Base-by-base conservation (phyloP, 31 red algal genomes). In the Asparagopsis taxiformis region DNA sequence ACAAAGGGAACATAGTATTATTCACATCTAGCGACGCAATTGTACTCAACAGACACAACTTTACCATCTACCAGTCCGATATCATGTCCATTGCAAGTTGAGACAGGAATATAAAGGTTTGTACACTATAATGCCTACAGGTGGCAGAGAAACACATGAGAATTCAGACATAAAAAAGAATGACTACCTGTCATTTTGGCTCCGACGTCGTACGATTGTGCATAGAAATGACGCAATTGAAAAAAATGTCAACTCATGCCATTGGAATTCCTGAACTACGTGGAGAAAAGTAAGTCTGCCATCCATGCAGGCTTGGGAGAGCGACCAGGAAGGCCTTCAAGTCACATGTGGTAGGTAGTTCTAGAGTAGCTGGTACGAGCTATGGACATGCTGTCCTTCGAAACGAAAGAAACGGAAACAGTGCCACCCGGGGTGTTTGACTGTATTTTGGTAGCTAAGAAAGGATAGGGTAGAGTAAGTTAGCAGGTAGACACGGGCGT, bases 231-330 rank as follows among this genome's bases (percentile, higher is more conserved):
- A 9, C 7, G 29, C 21, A 22, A 22, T 16, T 15, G 21, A 25
- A 16, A 16, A 59, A 59, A 9, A 9, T 25, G 8, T 59, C 9
- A 16, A 25, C 19, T 9, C 21, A 59, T 7, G 29, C 55, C 7
- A 59, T 7, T 16, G 8, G 29, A 9, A 25, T 59, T 9, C 20
- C 55, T 25, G 7, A 22, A 15, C 7, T 59, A 8, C 21, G 26
- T 46, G 5, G 38, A 68, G 49, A 46, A 23, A 32, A 48, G 31
- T 38, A 46, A n/a, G 19, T 38, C n/a, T 68, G 64, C 38, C 30
- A 68, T 46, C 64, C 64, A 20, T 68, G 30, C 34, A 68, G 39
- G 1, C 31, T 68, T 3, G 38, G 64, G 24, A 68, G 49, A 68
- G 32, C 38, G 32, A 48, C 13, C 4, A 68, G 29, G 34, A 68